Base-by-base conservation (phyloP, 163 green algal species). In the Chloromonas sp. region DNA sequence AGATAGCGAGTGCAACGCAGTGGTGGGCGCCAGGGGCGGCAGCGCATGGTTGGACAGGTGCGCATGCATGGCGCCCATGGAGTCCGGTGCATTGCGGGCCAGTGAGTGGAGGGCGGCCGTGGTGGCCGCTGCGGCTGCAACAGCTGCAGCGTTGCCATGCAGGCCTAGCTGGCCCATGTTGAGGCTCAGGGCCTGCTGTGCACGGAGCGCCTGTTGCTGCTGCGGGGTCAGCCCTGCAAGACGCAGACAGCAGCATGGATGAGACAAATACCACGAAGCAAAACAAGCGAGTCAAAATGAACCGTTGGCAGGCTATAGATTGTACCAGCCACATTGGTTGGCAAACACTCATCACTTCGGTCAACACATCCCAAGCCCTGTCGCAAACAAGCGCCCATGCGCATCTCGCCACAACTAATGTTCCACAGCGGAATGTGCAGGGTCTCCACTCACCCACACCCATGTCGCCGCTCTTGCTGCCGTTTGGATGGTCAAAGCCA, bases 41-140 rank as follows among this genome's bases (percentile, higher is more conserved):
- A 84, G 62, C 36, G 36, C 13, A 14, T 79, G 11, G 14, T 36
- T 79, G 71, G 71, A 11, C 71, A 79, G 71, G 13, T 2, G 5
- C 71, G 58, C 36, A 14, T 36, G 36, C 36, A 58, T 14, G 3
- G 78, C 15, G 58, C 62, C 57, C 36, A 36, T 62, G 78, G 2
- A 70, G 2, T 61, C 58, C 78, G 15, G n/a, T 58, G 15, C 78
- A 61, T 82, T 13, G 78, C 60, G 74, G 11, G 61, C 82, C 81
- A 91, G 85, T 15, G 83, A 87, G 78, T 91, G 87, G 81, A 91
- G 83, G 59, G 87, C 87, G 0, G 87, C 81, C 0, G 85, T 87
- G 1, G 87, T 89, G 66, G 87, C 87, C 1, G 87, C 87, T 0
- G 87, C 87, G 2, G 87, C 87, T 0, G 87, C 84, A 14, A 84